A percentile compares a stretch with the other conserved stretches of the same genome.
These are phyloP conservation scores for Conticribra weissflogii DNA, from an alignment of 108 stramenopile species.

Conservation along the genomic window DNA sequence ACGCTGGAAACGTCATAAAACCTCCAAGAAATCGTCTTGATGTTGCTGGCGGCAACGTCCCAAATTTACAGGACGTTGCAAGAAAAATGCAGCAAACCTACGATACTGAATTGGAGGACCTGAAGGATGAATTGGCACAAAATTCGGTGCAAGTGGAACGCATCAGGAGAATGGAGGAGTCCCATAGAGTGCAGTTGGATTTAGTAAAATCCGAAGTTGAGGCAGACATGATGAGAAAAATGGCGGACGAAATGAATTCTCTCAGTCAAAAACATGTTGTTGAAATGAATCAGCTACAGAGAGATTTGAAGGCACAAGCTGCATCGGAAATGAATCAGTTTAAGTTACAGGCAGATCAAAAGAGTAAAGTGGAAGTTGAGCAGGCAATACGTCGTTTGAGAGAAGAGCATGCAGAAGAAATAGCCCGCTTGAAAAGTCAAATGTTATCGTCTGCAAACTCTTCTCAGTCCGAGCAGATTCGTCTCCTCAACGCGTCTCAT, in stretches of 20 bases:
- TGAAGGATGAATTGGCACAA: constrained; percentile 16
- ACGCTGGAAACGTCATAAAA: constrained; percentile 6
- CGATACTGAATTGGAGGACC: constrained; percentile 17
- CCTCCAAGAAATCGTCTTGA: neutral
- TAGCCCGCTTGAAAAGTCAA: neutral
- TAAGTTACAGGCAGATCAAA: too few relatives aligned
- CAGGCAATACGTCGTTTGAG: neutral
- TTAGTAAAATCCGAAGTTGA: constrained; percentile 11
- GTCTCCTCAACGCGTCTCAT: neutral
- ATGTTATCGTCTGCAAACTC: neutral
- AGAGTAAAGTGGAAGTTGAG: neutral
- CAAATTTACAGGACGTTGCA: constrained; percentile 6
- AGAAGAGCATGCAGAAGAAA: neutral
- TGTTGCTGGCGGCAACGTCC: constrained; percentile 4
- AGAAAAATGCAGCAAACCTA: constrained; percentile 15
- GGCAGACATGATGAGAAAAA: constrained; percentile 7
- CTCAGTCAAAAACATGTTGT: constrained; percentile 11
- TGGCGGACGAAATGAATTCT: constrained; percentile 9
- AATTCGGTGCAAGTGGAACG: constrained; percentile 6
- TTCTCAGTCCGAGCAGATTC: neutral
- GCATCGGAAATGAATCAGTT: neutral
- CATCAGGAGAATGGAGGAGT: constrained; percentile 21
- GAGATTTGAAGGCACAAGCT: constrained; percentile 1
- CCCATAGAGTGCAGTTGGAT: constrained; percentile 21
- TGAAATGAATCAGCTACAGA: constrained; percentile 20